phyloP scores from a whole-genome alignment of 2,329 filamentous ascomycete genomes.

The Ophiostoma piceae region DNA sequence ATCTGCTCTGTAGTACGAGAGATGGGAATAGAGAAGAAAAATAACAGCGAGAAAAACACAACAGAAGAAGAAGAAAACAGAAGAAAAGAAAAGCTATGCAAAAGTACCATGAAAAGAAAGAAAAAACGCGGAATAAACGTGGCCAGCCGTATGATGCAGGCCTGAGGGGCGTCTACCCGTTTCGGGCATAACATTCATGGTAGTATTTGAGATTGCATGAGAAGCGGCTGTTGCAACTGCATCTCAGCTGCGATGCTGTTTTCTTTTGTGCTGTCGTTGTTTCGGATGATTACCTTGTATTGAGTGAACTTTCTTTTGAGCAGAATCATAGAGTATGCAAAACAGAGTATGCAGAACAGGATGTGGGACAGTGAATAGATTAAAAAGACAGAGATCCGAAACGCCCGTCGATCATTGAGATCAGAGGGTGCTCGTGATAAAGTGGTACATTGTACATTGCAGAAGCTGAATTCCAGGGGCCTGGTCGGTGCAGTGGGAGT shows the following conservation, averaged over 20 bases:
- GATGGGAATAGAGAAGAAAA: not conserved
- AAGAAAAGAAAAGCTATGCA: not conserved
- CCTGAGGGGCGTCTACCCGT: not conserved
- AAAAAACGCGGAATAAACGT: not conserved
- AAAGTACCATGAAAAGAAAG: not conserved
- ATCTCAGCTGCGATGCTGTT: not conserved
- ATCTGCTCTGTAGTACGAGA: not conserved
- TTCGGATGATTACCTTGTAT: no score
- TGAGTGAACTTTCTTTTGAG: not conserved
- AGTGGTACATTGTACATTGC: no score
- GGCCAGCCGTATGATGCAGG: constrained; percentile 4
- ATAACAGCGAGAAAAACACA: not conserved
- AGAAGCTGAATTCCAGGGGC: no score
- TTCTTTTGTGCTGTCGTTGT: not conserved
- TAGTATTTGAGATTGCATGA: not conserved
- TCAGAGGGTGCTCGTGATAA: not conserved
- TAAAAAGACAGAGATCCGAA: not conserved
- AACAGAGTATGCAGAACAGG: not conserved
- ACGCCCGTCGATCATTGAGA: not conserved
- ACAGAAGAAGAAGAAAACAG: not conserved
- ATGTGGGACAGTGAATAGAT: not conserved
- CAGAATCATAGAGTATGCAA: not conserved
- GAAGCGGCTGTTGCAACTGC: not conserved
- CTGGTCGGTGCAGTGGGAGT: no score
- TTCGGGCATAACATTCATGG: constrained; percentile 2